Evolutionary conservation across 768 basidiomycete species (phyloP).

Genomic region (Psilocybe subaeruginosa): DNA sequence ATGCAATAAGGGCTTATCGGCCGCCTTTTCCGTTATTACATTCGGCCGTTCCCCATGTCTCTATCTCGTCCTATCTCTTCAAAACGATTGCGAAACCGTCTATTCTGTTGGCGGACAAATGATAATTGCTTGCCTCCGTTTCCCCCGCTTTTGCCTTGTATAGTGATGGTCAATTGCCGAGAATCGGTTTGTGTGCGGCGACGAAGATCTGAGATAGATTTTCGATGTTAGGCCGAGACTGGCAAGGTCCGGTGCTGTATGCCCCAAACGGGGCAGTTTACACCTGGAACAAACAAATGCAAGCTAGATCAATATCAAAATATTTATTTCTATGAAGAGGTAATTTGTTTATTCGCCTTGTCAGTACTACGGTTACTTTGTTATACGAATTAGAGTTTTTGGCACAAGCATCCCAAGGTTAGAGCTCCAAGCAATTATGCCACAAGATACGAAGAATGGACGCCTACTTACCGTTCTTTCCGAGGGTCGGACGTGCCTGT

Average conservation of each 20-base stretch:
- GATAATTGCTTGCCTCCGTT: neutral
- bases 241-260: neutral
- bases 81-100: neutral
- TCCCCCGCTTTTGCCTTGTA: neutral
- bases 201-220: constrained; percentile 7
- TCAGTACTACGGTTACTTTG: neutral
- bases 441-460: neutral
- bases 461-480: constrained; percentile 5
- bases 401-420: neutral
- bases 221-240: neutral
- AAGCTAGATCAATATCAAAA: neutral
- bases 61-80: neutral
- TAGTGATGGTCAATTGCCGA: neutral
- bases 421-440: neutral
- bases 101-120: neutral
- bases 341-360: neutral
- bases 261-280: neutral
- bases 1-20: neutral
- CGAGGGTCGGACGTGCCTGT: constrained; percentile 13
- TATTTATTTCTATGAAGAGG: neutral
- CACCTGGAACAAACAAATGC: neutral
- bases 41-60: neutral
- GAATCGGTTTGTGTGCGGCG: neutral
- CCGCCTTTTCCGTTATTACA: neutral
- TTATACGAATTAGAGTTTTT: neutral